Conservation (phyloP, 1,139 yeast genomes). For the Scheffersomyces stambukii region DNA sequence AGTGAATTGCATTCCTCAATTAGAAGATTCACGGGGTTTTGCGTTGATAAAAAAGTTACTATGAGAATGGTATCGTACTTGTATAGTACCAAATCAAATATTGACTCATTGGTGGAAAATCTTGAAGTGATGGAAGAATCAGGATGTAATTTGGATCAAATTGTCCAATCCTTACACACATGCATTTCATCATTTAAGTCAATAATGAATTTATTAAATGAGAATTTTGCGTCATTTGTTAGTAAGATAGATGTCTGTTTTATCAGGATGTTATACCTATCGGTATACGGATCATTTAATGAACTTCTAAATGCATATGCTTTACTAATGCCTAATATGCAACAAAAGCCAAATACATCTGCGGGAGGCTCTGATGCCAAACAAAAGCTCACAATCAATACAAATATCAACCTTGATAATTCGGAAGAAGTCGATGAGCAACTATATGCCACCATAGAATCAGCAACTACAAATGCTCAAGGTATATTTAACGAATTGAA, state of each 20-base stretch:
- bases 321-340: conserved; percentile 45
- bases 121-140: conserved; percentile 54
- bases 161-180: conserved; percentile 25
- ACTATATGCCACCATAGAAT: conserved; percentile 66
- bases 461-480: conserved; percentile 75
- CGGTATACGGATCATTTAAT: conserved; percentile 67
- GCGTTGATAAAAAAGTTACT: conserved; percentile 59
- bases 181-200: conserved; percentile 48
- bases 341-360: conserved; percentile 11
- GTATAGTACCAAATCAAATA: conserved; percentile 53
- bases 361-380: conserved; percentile 19
- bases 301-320: conserved; percentile 75
- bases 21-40: conserved; percentile 62
- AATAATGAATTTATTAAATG: conserved; percentile 46
- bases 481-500: conserved; percentile 77
- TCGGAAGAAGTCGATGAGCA: conserved; percentile 66
- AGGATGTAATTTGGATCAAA: conserved; percentile 26
- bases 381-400: conserved; percentile 22
- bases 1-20: conserved; percentile 71
- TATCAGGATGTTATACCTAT: conserved; percentile 67
- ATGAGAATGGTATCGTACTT: conserved; percentile 54
- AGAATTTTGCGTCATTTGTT: conserved; percentile 45
- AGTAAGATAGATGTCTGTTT: conserved; percentile 63
- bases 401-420: conserved; percentile 15
- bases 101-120: conserved; percentile 56